These are phyloP conservation scores for Rhododendron henanense DNA, from an alignment of 148 eudicot genomes.

Conservation along the genomic window DNA sequence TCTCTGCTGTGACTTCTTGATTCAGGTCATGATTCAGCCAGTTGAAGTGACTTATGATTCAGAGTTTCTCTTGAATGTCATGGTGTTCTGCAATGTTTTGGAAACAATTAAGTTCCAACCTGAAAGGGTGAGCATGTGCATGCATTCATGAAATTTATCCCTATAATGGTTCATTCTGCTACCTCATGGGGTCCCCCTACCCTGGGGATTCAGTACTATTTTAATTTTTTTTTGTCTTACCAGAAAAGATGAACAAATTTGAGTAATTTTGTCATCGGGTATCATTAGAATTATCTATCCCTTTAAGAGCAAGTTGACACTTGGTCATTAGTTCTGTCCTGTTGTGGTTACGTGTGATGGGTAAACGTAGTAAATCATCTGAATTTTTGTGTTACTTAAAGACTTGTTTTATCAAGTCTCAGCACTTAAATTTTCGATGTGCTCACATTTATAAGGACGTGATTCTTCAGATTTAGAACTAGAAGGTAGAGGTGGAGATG, in stretches of 20 bases:
- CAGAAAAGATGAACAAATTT: neutral
- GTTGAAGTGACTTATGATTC: constrained; percentile 52
- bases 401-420: neutral
- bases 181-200: neutral
- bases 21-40: constrained; percentile 63
- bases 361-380: neutral
- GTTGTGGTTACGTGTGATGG: neutral
- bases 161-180: neutral
- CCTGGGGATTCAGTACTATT: neutral
- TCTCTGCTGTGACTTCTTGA: constrained; percentile 8
- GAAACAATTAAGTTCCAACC: constrained; percentile 40
- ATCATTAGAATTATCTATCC: neutral
- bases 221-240: neutral
- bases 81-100: constrained; percentile 52
- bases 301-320: neutral
- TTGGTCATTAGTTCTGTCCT: neutral
- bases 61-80: constrained; percentile 41
- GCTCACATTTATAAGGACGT: neutral
- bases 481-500: neutral
- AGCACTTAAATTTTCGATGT: neutral
- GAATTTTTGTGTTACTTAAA: neutral
- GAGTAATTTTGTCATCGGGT: neutral
- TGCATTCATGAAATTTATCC: neutral
- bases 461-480: neutral
- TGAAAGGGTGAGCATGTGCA: constrained; percentile 47